These are phyloP conservation scores for Boletus chippewaensis DNA, from an alignment of 1,284 basidiomycete genomes.

Conservation along the genomic window DNA sequence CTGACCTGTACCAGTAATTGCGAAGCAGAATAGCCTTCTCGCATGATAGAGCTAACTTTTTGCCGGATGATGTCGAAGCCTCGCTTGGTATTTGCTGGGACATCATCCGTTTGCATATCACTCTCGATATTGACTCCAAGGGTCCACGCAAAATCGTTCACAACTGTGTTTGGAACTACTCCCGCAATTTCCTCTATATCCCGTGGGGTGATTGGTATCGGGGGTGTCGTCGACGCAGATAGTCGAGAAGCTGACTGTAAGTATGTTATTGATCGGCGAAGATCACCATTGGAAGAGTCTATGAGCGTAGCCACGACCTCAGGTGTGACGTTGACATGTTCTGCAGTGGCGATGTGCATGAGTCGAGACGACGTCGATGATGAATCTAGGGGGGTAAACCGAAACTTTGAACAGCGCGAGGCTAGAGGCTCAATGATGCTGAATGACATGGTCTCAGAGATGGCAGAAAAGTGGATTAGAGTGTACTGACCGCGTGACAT, in stretches of 20 bases:
- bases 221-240: slow-evolving; percentile 61
- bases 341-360: slow-evolving; percentile 68
- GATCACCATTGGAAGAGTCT: slow-evolving; percentile 81
- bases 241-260: slow-evolving; percentile 93
- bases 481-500: slow-evolving; percentile 81
- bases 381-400: slow-evolving; percentile 89
- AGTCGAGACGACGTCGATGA: slow-evolving; percentile 73
- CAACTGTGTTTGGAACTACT: slow-evolving; percentile 75
- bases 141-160: slow-evolving; percentile 62
- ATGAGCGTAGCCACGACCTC: slow-evolving; percentile 70
- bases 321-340: slow-evolving; percentile 46
- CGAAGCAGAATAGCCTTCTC: slow-evolving; percentile 89
- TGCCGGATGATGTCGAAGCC: slow-evolving; percentile 68
- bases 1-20: slow-evolving; percentile 85
- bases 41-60: slow-evolving; percentile 71
- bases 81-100: slow-evolving; percentile 26
- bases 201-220: slow-evolving; percentile 61
- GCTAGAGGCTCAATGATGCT: slow-evolving; percentile 99
- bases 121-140: slow-evolving; percentile 70
- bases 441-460: slow-evolving; percentile 12
- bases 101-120: slow-evolving; percentile 46
- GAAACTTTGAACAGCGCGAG: slow-evolving; percentile 98
- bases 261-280: slow-evolving; percentile 98
- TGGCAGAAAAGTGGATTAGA: neutral
- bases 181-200: slow-evolving; percentile 98